Conservation (phyloP, 23 red algal genomes). For the Gracilariopsis chorda region DNA sequence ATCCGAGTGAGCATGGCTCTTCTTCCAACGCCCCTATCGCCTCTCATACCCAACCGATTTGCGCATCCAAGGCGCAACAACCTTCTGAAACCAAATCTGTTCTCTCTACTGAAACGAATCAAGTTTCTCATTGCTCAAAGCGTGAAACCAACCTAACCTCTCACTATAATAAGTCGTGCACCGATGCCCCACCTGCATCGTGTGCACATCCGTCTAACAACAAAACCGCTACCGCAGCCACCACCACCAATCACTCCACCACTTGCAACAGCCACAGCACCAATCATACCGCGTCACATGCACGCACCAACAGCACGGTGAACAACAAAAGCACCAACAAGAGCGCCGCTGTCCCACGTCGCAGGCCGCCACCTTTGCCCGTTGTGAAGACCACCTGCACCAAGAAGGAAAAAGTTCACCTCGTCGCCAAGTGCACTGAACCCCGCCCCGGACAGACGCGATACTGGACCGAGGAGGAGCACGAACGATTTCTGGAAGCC, state of each 20-base stretch:
- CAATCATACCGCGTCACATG: not conserved
- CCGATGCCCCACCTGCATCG: too few species aligned
- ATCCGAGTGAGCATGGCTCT: not conserved
- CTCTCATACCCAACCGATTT: too few species aligned
- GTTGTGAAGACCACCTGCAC: conserved; percentile 20
- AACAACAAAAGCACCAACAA: not conserved
- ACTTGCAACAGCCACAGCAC: not conserved
- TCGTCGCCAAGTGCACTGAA: conserved; percentile 53
- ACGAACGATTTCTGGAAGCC: conserved; percentile 84
- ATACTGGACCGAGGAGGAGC: conserved; percentile 93
- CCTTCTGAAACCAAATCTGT: not conserved
- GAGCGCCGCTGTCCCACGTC: not conserved
- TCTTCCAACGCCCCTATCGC: too few species aligned
- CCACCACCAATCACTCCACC: not conserved
- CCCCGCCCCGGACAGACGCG: conserved; percentile 60
- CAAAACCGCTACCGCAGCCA: not conserved
- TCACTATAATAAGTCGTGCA: too few species aligned
- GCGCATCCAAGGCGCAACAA: too few species aligned
- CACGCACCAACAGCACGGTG: not conserved
- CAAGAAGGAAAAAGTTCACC: conserved; percentile 11
- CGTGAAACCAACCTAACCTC: not conserved
- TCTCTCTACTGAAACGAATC: not conserved
- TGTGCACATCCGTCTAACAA: too few species aligned
- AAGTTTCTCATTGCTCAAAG: not conserved
- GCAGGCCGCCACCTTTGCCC: not conserved